phyloP scores from a whole-genome alignment of 371 early-diverging fungal species.

The Scutellospora calospora region DNA sequence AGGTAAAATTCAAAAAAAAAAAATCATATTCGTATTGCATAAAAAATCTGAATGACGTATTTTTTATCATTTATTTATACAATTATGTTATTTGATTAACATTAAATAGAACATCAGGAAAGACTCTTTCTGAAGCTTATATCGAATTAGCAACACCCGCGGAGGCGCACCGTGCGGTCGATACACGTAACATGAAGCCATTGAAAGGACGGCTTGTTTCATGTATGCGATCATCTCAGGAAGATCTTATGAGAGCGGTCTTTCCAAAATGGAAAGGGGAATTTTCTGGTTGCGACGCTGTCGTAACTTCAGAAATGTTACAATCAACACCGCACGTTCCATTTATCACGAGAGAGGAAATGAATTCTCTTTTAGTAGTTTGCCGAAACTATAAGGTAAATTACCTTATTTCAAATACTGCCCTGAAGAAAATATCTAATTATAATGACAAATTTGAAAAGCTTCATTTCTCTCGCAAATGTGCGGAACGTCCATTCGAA shows the following conservation, averaged over 20 bases:
- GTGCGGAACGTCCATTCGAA: constrained; percentile 82
- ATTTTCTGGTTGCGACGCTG: constrained; percentile 50
- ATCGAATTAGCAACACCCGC: constrained; percentile 62
- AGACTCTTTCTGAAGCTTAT: constrained; percentile 71
- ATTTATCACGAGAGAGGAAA: constrained; percentile 78
- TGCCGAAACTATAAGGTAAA: constrained; percentile 79
- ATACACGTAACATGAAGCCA: constrained; percentile 61
- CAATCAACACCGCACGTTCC: constrained; percentile 49
- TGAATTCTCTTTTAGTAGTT: constrained; percentile 71
- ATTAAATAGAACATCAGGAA: constrained; percentile 69
- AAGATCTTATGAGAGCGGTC: constrained; percentile 67
- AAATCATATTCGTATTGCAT: not conserved
- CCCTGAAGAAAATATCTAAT: not conserved
- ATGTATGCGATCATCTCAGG: constrained; percentile 68
- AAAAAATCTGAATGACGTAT: not conserved
- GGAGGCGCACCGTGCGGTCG: constrained; percentile 59
- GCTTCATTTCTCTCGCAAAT: constrained; percentile 81
- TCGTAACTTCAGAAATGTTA: constrained; percentile 18
- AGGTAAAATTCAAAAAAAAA: not conserved
- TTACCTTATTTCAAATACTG: not conserved
- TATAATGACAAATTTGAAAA: constrained; percentile 28
- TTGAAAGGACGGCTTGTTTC: constrained; percentile 74
- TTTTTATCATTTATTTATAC: not conserved
- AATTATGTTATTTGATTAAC: no score
- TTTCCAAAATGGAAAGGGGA: constrained; percentile 77